These are phyloP conservation scores for Trichophyton benhamiae DNA, from an alignment of 2,329 filamentous ascomycete genomes.

Conservation along the genomic window DNA sequence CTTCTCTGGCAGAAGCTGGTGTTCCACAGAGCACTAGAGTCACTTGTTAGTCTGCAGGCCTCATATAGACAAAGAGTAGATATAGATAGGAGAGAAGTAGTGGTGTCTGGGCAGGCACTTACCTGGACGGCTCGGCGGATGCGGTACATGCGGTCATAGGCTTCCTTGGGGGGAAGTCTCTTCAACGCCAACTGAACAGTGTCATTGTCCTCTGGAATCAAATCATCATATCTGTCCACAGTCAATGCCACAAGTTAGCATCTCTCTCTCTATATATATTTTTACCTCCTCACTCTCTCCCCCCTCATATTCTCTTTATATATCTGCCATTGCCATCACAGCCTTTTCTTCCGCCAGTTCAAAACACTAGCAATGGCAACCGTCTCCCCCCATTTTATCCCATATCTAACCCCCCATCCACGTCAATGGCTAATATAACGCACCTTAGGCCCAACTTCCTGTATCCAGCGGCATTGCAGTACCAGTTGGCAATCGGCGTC, in stretches of 20 bases:
- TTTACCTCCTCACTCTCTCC: too few relatives aligned
- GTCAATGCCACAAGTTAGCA: conserved; percentile 4
- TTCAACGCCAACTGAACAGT: conserved; percentile 75
- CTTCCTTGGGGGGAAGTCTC: conserved; percentile 78
- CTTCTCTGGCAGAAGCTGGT: conserved; percentile 50
- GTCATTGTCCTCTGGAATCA: conserved; percentile 88
- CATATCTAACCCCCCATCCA: not conserved
- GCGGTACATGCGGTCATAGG: conserved; percentile 95
- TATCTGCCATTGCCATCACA: not conserved
- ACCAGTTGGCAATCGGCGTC: conserved; percentile 76
- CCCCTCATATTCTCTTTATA: not conserved
- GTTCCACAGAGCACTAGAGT: conserved; percentile 50
- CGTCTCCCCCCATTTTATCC: not conserved
- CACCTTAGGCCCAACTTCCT: conserved; percentile 86
- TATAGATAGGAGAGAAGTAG: too few relatives aligned
- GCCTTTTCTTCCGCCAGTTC: not conserved
- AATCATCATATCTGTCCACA: conserved; percentile 67
- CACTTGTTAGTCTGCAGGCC: not conserved
- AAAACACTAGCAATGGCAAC: not conserved
- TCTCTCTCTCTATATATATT: not conserved
- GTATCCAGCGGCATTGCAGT: conserved; percentile 79
- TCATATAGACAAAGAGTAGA: not conserved
- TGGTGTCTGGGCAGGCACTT: conserved; percentile 16
- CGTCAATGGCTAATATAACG: conserved; percentile 16
- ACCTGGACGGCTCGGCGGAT: conserved; percentile 91